Base-by-base conservation (phyloP, 257 asterid species). In the Avicennia marina region DNA sequence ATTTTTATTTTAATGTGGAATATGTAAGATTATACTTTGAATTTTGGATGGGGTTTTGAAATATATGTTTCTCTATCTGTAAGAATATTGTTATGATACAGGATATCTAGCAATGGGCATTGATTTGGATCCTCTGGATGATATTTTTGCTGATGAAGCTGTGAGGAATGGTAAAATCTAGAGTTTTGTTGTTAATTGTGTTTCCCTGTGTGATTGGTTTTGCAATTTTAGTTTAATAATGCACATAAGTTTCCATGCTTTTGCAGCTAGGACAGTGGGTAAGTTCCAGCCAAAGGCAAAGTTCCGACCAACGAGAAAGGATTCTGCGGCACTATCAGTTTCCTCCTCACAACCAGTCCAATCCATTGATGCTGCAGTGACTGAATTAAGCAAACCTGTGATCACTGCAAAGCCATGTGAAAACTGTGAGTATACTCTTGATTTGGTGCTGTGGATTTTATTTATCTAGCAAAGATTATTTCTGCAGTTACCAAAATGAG, bases 281-380 rank as follows among this genome's bases (percentile, higher is more conserved):
- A 83, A 75, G 66, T 85, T 83, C 74, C 83, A 73, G 65, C 96
- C 96, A 24, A 89, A 78, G 67, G 63, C 75, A 1, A 89, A 83
- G 63, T 57, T 67, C 41, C 71, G 72, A 33, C 78, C 69, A 0
- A 46, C 52, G 5, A 81, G 33, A 50, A 89, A 65, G 70, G 78
- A 22, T 33, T 39, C 75, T 4, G 57, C 66, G 22, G 67, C 76
- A 42, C 25, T 72, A 7, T 68, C 72, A 26, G 56, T 60, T 51
- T 43, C 85, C 74, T 45, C 72, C 55, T 45, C 78, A 33, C 67
- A 45, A 61, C 49, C 79, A 48, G 58, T 39, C 47, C 71, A 46
- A 62, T 34, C 65, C 33, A 65, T 42, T 62, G 74, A 65, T 47
- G 48, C 50, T 31, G 63, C 55, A 11, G 53, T 62, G 29, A 56